A percentile compares a stretch with the other conserved stretches of the same genome.
These are phyloP conservation scores for Isabelozyma rhagii DNA, from an alignment of 805 yeast genomes.

Conservation along the genomic window DNA sequence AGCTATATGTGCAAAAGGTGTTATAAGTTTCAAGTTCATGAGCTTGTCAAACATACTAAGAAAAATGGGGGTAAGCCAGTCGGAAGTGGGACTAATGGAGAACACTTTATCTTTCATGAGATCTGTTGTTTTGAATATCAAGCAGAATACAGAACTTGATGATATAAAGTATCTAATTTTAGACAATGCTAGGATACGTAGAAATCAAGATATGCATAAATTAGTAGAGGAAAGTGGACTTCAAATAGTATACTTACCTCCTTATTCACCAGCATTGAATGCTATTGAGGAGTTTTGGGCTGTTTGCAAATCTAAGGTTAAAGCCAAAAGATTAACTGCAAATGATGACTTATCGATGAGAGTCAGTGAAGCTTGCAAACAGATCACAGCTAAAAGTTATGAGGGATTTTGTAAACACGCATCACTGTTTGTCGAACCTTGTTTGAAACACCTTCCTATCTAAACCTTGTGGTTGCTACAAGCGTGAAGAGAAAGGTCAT, in stretches of 20 bases:
- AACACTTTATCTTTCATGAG: too few relatives aligned
- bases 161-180: neutral
- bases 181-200: neutral
- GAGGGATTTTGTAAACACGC: neutral
- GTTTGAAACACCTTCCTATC: neutral
- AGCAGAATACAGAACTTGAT: too few relatives aligned
- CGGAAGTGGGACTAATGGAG: too few relatives aligned
- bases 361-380: neutral
- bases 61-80: too few relatives aligned
- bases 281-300: slow-evolving; percentile 6
- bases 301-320: neutral
- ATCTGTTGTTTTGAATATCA: too few relatives aligned
- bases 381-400: neutral
- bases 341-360: neutral
- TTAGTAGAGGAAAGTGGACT: neutral
- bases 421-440: neutral
- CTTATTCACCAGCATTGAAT: slow-evolving; percentile 3
- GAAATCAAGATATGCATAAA: neutral
- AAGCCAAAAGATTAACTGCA: neutral
- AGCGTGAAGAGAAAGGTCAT: too few relatives aligned
- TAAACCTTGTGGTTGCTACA: too few relatives aligned
- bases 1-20: too few relatives aligned
- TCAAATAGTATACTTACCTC: slow-evolving; percentile 3
- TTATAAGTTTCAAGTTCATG: too few relatives aligned
- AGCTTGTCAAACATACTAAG: too few relatives aligned